Evolutionary conservation across 768 basidiomycete genomes (phyloP), one percentile per base, ranked within the genome.

Genomic region (Boletellus sp.): DNA sequence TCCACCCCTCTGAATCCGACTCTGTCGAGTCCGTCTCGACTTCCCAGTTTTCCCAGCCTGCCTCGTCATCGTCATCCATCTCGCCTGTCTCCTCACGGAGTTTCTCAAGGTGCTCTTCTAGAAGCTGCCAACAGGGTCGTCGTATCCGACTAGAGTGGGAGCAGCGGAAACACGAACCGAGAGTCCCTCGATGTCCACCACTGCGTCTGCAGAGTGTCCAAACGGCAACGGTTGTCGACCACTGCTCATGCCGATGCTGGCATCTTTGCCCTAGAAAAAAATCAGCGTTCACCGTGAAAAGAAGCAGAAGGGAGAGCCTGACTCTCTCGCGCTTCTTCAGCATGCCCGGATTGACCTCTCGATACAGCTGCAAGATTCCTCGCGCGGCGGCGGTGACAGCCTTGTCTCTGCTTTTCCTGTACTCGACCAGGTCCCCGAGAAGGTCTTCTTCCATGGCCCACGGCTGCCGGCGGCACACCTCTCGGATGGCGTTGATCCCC

Each of bases 391-490:
- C 82, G 7, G 87, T 85, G 37, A 96, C 93, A 1, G 87, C 80
- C 73, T 97, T 98, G 69, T 97, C 96, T 59, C 85, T 82, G 60
- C 92, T 94, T 74, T 96, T 98, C 64, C 85, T 78, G 67, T 99
- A 99, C 69, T 93, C 94, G 45, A 98, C 80, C 54, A 99, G 69
- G 70, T 99, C 96, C 3, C 87, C 84, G 5, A 99, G 74, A 22
- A 97, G 69, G 60, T 97, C 95, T 57, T 92, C 91, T 57, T 95
- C 92, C 87, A 99, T 97, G 47, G 89, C 84, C 91, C 93, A 94
- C 4, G 95, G 92, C 64, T 99, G 96, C 34, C 95, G 70, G 28
- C 89, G 70, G 66, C 93, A 96, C n/a, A 99, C 81, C 67, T 98
- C 95, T 26, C 94, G 78, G 36, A 99, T 92, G 15, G 91, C 81